A percentile compares a stretch with the other conserved stretches of the same genome.
Evolutionary conservation across 495 filamentous ascomycete species (phyloP).

Genomic region (Xylaria venustula): DNA sequence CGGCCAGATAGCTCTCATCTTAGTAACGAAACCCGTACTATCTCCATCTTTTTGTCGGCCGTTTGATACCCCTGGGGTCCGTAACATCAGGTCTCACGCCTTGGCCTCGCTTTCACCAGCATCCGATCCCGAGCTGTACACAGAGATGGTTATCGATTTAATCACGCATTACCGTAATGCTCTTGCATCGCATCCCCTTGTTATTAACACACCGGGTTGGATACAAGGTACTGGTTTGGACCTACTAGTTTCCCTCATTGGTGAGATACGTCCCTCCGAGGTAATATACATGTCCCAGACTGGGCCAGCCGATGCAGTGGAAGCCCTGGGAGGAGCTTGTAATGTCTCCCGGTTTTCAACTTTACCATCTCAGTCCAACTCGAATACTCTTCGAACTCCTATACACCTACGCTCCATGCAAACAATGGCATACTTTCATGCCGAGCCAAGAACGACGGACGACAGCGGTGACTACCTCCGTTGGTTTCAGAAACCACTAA

Average conservation of each 20-base stretch:
- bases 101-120: conserved; percentile 70
- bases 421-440: conserved; percentile 75
- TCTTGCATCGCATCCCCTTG: conserved; percentile 53
- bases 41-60: conserved; percentile 76
- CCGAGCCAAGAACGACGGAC: conserved; percentile 16
- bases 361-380: conserved; percentile 59
- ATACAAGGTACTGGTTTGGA: conserved; percentile 74
- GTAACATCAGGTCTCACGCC: conserved; percentile 63
- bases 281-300: conserved; percentile 75
- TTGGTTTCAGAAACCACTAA: conserved; percentile 41
- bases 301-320: conserved; percentile 63
- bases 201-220: conserved; percentile 85
- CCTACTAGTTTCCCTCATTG: conserved; percentile 63
- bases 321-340: conserved; percentile 49
- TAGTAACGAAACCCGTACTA: conserved; percentile 62
- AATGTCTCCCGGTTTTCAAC: conserved; percentile 35
- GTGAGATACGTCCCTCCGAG: conserved; percentile 48
- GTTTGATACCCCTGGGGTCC: conserved; percentile 24
- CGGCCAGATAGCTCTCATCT: conserved; percentile 71
- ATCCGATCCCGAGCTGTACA: conserved; percentile 68
- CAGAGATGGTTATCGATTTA: conserved; percentile 66
- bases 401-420: conserved; percentile 76
- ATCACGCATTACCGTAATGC: conserved; percentile 59
- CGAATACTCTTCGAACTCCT: conserved; percentile 62
- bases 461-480: conserved; percentile 8